These are phyloP conservation scores for Potentilla sterilis DNA, from an alignment of 306 rosid species.

Conservation along the genomic window DNA sequence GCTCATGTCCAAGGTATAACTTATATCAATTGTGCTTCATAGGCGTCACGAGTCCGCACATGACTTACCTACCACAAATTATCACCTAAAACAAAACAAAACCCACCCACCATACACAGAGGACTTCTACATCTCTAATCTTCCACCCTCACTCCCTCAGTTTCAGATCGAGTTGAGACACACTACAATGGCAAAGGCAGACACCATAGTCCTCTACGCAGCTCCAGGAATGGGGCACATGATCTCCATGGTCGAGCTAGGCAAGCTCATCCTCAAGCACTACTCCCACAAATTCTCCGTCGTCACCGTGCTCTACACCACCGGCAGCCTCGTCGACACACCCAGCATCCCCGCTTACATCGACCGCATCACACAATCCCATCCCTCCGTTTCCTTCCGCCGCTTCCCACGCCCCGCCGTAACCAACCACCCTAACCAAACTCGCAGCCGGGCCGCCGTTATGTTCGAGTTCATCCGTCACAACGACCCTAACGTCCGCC, in stretches of 20 bases:
- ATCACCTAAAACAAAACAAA: too few species aligned
- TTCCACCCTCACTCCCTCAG: too few species aligned
- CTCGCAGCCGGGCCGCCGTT: background rate
- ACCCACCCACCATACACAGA: too few species aligned
- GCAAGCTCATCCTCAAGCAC: constrained; percentile 29
- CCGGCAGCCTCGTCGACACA: background rate
- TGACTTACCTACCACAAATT: too few species aligned
- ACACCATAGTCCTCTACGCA: constrained; percentile 26
- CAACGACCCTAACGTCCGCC: constrained; percentile 7
- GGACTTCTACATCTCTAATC: too few species aligned
- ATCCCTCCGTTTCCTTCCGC: constrained; percentile 36
- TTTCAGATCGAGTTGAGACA: too few species aligned
- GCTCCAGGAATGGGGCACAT: constrained; percentile 38
- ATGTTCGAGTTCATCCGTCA: constrained; percentile 18
- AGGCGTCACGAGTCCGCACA: too few species aligned
- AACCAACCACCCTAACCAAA: background rate
- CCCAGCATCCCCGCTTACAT: constrained; percentile 22
- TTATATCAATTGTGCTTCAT: too few species aligned
- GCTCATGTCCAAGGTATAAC: too few species aligned
- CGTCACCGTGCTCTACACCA: constrained; percentile 29
- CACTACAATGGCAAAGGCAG: background rate
- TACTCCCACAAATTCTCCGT: constrained; percentile 21
- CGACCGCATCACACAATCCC: constrained; percentile 18
- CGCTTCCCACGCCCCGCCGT: constrained; percentile 18
- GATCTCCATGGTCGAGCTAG: constrained; percentile 41